Conservation (phyloP, 805 yeast species). For the Yamadazyma scolyti region DNA sequence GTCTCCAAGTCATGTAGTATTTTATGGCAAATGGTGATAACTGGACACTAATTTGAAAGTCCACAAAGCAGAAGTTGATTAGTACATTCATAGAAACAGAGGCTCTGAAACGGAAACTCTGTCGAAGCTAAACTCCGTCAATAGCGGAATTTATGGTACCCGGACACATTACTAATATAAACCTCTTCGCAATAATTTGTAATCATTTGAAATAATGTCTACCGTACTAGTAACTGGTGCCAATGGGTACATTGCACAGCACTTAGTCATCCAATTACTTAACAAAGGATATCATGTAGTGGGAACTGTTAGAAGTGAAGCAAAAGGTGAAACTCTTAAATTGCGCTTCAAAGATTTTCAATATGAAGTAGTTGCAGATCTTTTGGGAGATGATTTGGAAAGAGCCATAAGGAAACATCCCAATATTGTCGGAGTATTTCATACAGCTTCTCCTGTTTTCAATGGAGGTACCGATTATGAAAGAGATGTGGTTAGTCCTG, state of each 20-base stretch:
- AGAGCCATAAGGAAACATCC: conserved; percentile 22
- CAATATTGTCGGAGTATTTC: conserved; percentile 23
- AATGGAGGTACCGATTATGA: conserved; percentile 15
- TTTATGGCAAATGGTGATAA: too few relatives aligned
- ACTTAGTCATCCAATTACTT: conserved; percentile 40
- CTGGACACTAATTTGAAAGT: too few relatives aligned
- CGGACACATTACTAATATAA: too few relatives aligned
- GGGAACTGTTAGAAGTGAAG: conserved; percentile 47
- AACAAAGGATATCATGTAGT: conserved; percentile 41
- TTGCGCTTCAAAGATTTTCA: conserved; percentile 8
- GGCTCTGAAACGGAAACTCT: too few relatives aligned
- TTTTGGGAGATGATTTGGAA: conserved; percentile 24
- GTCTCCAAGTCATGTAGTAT: too few relatives aligned
- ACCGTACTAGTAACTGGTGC: conserved; percentile 51
- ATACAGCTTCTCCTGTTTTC: conserved; percentile 27
- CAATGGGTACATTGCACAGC: conserved; percentile 53
- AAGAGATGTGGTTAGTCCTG: conserved; percentile 22
- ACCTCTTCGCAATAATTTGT: too few relatives aligned
- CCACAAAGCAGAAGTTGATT: too few relatives aligned
- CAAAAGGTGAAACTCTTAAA: conserved; percentile 39
- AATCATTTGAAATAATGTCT: too few relatives aligned
- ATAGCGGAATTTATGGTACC: too few relatives aligned
- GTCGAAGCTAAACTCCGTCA: too few relatives aligned
- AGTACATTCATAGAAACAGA: too few relatives aligned
- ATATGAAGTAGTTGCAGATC: conserved; percentile 22